Percentiles rank a stretch among this genome's conserved stretches.
These are phyloP conservation scores for Salix purpurea DNA, from an alignment of 345 rosid species.

Conservation along the genomic window DNA sequence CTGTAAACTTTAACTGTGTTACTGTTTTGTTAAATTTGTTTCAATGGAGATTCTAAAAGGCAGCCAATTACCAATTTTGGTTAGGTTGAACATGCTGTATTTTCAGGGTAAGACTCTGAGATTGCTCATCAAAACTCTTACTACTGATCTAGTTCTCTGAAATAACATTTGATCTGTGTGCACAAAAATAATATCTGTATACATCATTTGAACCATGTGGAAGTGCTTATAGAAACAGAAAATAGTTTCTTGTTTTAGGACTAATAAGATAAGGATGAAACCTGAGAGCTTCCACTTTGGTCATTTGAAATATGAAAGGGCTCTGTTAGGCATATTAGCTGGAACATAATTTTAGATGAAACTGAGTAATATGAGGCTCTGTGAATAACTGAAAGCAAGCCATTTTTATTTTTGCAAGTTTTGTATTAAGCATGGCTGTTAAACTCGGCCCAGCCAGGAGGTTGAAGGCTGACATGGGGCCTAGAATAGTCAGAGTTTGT, in stretches of 20 bases:
- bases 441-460: too few relatives aligned
- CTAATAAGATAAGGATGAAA: not conserved
- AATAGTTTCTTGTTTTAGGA: not conserved
- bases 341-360: not conserved
- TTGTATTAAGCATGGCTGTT: too few relatives aligned
- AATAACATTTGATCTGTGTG: not conserved
- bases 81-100: too few relatives aligned
- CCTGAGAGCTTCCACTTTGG: not conserved
- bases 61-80: not conserved
- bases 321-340: not conserved
- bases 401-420: too few relatives aligned
- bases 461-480: too few relatives aligned
- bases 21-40: not conserved
- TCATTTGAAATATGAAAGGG: not conserved
- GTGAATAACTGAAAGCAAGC: not conserved
- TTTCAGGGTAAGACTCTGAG: not conserved
- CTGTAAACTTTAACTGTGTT: not conserved
- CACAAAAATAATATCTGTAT: not conserved
- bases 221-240: not conserved
- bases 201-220: not conserved
- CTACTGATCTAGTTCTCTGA: not conserved
- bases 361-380: not conserved
- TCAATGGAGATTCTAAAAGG: not conserved
- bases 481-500: too few relatives aligned
- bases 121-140: not conserved